Evolutionary conservation across 768 basidiomycete genomes (phyloP).

Genomic region (Exsudoporus frostii): DNA sequence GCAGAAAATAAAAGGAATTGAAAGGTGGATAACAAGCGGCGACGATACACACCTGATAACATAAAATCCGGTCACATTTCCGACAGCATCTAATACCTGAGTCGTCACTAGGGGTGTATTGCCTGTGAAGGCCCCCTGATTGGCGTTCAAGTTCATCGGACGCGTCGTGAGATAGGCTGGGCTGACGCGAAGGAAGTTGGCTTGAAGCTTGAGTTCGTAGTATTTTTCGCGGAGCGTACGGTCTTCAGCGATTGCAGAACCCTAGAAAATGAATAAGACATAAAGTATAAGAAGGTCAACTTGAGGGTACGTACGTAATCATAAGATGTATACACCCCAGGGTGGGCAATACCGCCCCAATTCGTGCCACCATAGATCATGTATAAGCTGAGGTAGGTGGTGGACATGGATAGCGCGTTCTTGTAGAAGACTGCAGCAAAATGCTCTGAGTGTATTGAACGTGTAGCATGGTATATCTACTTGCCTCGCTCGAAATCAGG

Average conservation of each 20-base stretch:
- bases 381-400: conserved; percentile 40
- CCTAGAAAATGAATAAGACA: conserved; percentile 28
- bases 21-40: neutral
- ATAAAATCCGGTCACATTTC: conserved; percentile 46
- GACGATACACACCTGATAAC: conserved; percentile 27
- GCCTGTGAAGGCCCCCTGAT: conserved; percentile 46
- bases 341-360: conserved; percentile 54
- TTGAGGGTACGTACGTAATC: conserved; percentile 42
- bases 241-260: conserved; percentile 49
- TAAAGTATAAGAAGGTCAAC: neutral
- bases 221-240: conserved; percentile 51
- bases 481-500: conserved; percentile 24
- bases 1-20: neutral
- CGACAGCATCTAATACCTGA: conserved; percentile 45
- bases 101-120: conserved; percentile 48
- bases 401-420: conserved; percentile 18
- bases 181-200: conserved; percentile 48
- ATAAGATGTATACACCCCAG: conserved; percentile 58
- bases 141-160: conserved; percentile 40
- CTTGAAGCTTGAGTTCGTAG: conserved; percentile 51
- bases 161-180: conserved; percentile 48
- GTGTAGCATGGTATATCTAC: neutral
- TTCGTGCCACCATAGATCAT: conserved; percentile 66
- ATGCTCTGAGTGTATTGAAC: conserved; percentile 3
- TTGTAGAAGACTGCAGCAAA: conserved; percentile 17